These are phyloP conservation scores for Myrmaecium sp. DNA, from an alignment of 2,329 filamentous ascomycete genomes.

Conservation along the genomic window DNA sequence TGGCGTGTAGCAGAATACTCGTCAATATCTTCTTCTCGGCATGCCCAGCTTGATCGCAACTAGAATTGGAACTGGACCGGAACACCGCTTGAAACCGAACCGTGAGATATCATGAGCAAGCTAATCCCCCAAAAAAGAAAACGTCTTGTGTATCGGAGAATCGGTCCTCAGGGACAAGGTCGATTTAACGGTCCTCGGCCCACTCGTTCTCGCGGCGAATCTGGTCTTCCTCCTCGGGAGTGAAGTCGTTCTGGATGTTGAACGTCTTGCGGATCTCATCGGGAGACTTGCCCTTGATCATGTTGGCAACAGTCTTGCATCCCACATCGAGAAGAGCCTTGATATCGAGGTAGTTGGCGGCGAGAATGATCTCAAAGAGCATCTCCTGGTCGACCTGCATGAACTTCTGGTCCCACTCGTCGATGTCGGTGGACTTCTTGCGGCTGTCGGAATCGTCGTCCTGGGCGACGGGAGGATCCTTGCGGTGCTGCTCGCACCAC, in stretches of 20 bases:
- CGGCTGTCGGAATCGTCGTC: slow-evolving; percentile 88
- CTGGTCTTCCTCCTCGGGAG: slow-evolving; percentile 96
- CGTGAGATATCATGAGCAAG: no score
- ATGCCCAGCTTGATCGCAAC: no score
- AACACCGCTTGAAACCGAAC: no score
- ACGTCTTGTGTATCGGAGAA: no score
- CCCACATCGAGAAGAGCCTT: slow-evolving; percentile 95
- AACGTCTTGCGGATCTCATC: slow-evolving; percentile 99
- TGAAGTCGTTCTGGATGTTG: slow-evolving; percentile 99
- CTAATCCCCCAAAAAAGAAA: no score
- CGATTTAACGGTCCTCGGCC: no score
- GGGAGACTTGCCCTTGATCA: slow-evolving; percentile 99
- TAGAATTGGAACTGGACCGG: no score
- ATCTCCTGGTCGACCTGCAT: slow-evolving; percentile 99
- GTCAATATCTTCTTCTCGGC: no score
- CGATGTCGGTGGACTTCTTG: slow-evolving; percentile 97
- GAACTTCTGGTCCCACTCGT: slow-evolving; percentile 99
- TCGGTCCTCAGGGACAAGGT: no score
- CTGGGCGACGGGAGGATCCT: slow-evolving; percentile 62
- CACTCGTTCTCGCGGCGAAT: slow-evolving; percentile 43
- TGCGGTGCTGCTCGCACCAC: slow-evolving; percentile 92
- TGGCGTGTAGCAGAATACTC: no score
- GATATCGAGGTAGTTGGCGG: slow-evolving; percentile 97
- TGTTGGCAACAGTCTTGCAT: slow-evolving; percentile 98
- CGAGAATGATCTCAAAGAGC: slow-evolving; percentile 97